These are phyloP conservation scores for Scheffersomyces cryptocercus DNA, from an alignment of 1,139 yeast genomes.

Conservation along the genomic window DNA sequence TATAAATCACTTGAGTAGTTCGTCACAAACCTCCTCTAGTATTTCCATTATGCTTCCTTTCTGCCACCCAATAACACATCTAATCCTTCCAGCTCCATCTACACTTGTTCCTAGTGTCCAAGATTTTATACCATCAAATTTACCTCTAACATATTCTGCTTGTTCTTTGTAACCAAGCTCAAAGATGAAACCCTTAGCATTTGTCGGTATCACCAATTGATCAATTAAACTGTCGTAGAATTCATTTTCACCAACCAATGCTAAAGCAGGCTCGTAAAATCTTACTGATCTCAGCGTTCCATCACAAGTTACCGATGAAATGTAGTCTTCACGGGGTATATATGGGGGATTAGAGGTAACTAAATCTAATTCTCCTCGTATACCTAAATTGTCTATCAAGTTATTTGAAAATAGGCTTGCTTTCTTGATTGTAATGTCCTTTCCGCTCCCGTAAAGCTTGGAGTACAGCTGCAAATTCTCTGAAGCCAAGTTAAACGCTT, in stretches of 20 bases:
- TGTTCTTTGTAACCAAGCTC: conserved; percentile 44
- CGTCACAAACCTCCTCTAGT: not conserved
- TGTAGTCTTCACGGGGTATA: conserved; percentile 53
- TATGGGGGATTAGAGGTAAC: conserved; percentile 91
- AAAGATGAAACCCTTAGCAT: conserved; percentile 43
- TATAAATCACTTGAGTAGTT: too few species aligned
- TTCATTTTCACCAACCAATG: conserved; percentile 74
- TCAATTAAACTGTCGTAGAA: conserved; percentile 61
- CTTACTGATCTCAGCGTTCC: conserved; percentile 63
- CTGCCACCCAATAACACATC: conserved; percentile 45
- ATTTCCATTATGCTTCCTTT: not conserved
- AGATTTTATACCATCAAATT: conserved; percentile 8
- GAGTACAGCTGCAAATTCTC: conserved; percentile 34
- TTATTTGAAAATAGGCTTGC: too few species aligned
- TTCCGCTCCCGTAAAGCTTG: conserved; percentile 2
- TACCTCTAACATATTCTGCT: conserved; percentile 23
- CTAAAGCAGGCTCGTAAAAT: conserved; percentile 71
- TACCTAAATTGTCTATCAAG: not conserved
- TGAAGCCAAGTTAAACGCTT: conserved; percentile 53
- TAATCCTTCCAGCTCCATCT: conserved; percentile 31
- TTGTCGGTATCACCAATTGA: conserved; percentile 36
- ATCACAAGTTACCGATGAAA: conserved; percentile 23
- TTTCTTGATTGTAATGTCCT: not conserved
- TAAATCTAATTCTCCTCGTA: conserved; percentile 36
- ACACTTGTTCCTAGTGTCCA: conserved; percentile 31